phyloP scores from a whole-genome alignment of 495 filamentous ascomycete species.

The Trichocladium uniseriatum region DNA sequence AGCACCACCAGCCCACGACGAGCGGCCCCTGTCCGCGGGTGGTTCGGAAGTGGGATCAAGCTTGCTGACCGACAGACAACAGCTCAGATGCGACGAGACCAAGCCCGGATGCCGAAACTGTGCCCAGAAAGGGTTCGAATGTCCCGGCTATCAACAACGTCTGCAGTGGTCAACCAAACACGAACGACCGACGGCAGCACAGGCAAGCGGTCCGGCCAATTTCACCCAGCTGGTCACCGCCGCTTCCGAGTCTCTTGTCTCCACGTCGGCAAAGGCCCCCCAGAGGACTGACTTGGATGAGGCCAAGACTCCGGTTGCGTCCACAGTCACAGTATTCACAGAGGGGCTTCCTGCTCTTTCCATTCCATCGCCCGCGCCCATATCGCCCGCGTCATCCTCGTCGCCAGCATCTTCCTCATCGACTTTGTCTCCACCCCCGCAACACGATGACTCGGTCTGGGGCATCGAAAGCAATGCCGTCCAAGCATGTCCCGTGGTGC shows the following conservation, averaged over 20 bases:
- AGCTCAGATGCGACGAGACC: conserved; percentile 28
- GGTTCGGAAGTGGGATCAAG: not conserved
- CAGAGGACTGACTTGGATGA: not conserved
- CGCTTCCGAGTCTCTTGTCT: conserved; percentile 24
- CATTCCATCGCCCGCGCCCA: not conserved
- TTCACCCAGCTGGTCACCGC: conserved; percentile 26
- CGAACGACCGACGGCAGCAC: conserved; percentile 16
- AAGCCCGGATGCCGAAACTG: conserved; percentile 27
- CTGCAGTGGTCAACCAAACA: conserved; percentile 32
- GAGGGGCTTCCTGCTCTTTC: not conserved
- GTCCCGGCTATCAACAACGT: conserved; percentile 29
- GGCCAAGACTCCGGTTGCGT: not conserved
- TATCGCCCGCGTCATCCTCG: not conserved
- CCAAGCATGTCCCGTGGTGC: not conserved
- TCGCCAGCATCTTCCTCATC: conserved; percentile 9
- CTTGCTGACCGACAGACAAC: conserved; percentile 1
- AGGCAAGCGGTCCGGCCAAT: conserved; percentile 20
- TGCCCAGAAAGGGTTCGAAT: conserved; percentile 22
- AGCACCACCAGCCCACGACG: not conserved
- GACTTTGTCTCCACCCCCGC: conserved; percentile 4
- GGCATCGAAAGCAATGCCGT: not conserved
- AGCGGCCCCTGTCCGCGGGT: not conserved
- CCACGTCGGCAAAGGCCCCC: not conserved
- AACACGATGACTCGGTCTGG: not conserved
- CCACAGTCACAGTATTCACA: not conserved